phyloP scores from a whole-genome alignment of 2,329 filamentous ascomycete genomes.

The Didymella pinodella region DNA sequence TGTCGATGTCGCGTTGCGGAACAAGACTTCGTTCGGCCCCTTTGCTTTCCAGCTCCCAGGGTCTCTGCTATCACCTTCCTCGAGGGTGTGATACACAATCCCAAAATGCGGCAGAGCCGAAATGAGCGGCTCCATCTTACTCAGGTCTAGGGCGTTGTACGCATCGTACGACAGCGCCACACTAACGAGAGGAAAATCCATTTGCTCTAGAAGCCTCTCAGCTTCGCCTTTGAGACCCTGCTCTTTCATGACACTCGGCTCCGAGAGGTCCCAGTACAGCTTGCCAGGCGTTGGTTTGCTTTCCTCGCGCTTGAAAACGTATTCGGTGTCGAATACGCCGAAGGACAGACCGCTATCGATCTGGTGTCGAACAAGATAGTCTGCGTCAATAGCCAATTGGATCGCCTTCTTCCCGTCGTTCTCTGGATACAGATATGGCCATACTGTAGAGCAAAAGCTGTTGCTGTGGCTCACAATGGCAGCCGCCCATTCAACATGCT shows the following conservation, averaged over 20 bases:
- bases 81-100: constrained; percentile 33
- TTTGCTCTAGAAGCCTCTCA: constrained; percentile 39
- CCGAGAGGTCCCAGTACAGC: constrained; percentile 36
- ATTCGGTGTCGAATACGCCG: constrained; percentile 53
- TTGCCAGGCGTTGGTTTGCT: constrained; percentile 38
- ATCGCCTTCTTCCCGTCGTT: constrained; percentile 28
- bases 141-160: constrained; percentile 35
- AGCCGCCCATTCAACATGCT: constrained; percentile 39
- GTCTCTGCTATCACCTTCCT: constrained; percentile 32
- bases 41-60: constrained; percentile 40
- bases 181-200: constrained; percentile 53
- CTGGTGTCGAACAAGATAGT: constrained; percentile 47
- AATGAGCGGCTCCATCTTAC: constrained; percentile 35
- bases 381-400: constrained; percentile 5
- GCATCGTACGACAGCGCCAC: constrained; percentile 50
- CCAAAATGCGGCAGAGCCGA: constrained; percentile 36
- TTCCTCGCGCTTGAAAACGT: constrained; percentile 46
- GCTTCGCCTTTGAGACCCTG: constrained; percentile 33
- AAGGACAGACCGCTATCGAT: constrained; percentile 47
- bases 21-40: constrained; percentile 40
- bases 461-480: constrained; percentile 47
- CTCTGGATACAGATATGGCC: constrained; percentile 37
- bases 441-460: constrained; percentile 41
- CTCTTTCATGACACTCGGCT: constrained; percentile 25
- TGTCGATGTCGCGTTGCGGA: constrained; percentile 51